Percentiles rank a stretch among this genome's conserved stretches.
Conservation (phyloP, 2,329 filamentous ascomycete genomes). For the Lachnellula cervina region DNA sequence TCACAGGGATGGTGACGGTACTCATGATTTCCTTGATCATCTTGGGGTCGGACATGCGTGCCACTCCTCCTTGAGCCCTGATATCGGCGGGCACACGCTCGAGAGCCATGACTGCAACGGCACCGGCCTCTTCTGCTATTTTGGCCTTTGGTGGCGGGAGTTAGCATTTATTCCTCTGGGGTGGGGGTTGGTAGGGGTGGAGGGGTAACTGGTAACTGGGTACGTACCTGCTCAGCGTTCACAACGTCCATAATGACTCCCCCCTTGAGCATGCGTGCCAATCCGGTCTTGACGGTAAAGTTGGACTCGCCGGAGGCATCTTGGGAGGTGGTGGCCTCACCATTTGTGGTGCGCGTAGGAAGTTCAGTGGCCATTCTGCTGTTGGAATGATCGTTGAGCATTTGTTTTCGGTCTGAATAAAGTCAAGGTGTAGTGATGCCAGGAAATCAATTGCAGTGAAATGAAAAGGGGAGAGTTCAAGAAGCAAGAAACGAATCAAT, state of each 20-base stretch:
- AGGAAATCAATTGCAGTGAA: too few relatives aligned
- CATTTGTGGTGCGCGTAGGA: slow-evolving; percentile 34
- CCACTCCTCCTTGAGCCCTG: slow-evolving; percentile 83
- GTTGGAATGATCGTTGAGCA: slow-evolving; percentile 21
- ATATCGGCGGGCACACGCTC: slow-evolving; percentile 98
- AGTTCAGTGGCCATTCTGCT: slow-evolving; percentile 37
- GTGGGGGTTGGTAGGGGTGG: neutral
- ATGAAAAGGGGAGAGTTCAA: neutral
- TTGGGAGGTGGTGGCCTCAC: slow-evolving; percentile 12
- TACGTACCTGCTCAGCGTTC: slow-evolving; percentile 69
- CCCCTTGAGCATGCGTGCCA: slow-evolving; percentile 98
- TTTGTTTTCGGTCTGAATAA: slow-evolving; percentile 5
- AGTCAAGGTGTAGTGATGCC: too few relatives aligned
- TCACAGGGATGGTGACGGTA: slow-evolving; percentile 94
- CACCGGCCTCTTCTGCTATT: slow-evolving; percentile 95
- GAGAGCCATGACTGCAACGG: slow-evolving; percentile 95
- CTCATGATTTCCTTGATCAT: slow-evolving; percentile 96
- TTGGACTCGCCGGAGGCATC: slow-evolving; percentile 30
- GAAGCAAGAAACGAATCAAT: neutral
- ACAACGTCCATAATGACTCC: slow-evolving; percentile 99
- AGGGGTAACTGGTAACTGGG: neutral
- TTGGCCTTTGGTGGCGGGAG: slow-evolving; percentile 55
- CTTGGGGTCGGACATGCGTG: slow-evolving; percentile 90
- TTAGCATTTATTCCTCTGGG: slow-evolving; percentile 1
- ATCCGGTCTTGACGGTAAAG: slow-evolving; percentile 89